Evolutionary conservation across 2,329 filamentous ascomycete species (phyloP).

Genomic region (Tympanopsis confertula): DNA sequence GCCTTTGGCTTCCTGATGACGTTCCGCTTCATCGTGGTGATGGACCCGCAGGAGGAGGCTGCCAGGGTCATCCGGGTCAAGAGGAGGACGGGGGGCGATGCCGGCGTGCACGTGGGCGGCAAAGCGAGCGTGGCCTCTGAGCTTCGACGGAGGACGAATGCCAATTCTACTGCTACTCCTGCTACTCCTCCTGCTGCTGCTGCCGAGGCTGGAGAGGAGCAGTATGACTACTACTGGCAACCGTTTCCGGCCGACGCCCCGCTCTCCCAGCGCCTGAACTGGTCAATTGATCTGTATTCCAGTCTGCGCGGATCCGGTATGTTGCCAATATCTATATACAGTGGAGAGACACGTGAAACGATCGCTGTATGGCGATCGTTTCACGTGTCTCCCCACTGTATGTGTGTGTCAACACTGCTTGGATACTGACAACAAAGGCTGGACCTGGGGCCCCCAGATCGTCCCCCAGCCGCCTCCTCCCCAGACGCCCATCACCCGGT

Average conservation of each 20-base stretch:
- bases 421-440: constrained; percentile 26
- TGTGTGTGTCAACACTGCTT: not conserved
- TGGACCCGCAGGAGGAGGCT: constrained; percentile 41
- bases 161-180: no score
- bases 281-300: constrained; percentile 41
- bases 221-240: constrained; percentile 47
- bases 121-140: no score
- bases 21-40: constrained; percentile 38
- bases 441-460: constrained; percentile 41
- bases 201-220: constrained; percentile 9
- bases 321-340: constrained; percentile 5
- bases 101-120: no score
- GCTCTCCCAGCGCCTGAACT: constrained; percentile 36
- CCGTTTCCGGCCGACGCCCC: constrained; percentile 37
- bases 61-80: constrained; percentile 25
- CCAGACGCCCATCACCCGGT: constrained; percentile 21
- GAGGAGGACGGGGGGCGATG: constrained; percentile 3
- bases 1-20: constrained; percentile 38
- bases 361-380: no score
- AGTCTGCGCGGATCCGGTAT: constrained; percentile 43
- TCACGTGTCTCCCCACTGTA: no score
- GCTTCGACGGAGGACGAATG: not conserved
- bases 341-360: no score
- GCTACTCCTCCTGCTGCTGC: constrained; percentile 2
- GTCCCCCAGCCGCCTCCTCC: constrained; percentile 32